Conservation (phyloP, 306 rosid species). For the Glycine tomentella region DNA sequence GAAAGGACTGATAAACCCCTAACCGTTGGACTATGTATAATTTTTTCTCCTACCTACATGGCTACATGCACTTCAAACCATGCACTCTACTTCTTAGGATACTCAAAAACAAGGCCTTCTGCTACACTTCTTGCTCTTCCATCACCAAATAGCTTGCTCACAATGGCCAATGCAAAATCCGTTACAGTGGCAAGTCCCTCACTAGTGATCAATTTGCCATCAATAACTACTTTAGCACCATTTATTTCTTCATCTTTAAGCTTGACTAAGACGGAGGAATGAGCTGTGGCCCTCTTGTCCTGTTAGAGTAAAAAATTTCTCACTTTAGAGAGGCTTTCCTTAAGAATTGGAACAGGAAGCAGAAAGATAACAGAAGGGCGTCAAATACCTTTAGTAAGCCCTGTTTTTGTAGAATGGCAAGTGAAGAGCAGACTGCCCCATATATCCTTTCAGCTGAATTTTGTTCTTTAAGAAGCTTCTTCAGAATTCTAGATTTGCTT, state of each 20-base stretch:
- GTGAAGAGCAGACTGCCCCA: constrained; percentile 85
- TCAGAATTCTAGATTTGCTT: constrained; percentile 75
- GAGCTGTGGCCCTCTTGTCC: constrained; percentile 75
- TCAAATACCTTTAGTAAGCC: constrained; percentile 83
- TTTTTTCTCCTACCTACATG: too few species aligned
- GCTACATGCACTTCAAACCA: too few species aligned
- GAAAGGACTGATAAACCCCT: constrained; percentile 30
- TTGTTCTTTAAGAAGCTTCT: constrained; percentile 85
- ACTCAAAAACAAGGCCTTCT: constrained; percentile 86
- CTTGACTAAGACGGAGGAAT: constrained; percentile 56
- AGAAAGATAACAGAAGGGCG: constrained; percentile 30
- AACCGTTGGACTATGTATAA: neutral
- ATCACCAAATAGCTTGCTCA: constrained; percentile 79
- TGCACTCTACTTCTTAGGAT: constrained; percentile 63
- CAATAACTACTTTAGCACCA: constrained; percentile 76
- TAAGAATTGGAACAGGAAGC: constrained; percentile 22
- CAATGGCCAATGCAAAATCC: constrained; percentile 79
- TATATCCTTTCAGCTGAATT: constrained; percentile 69
- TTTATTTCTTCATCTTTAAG: constrained; percentile 56
- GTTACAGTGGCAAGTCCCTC: constrained; percentile 74
- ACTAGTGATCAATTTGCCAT: constrained; percentile 87
- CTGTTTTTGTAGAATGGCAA: constrained; percentile 67
- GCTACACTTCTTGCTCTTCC: constrained; percentile 97
- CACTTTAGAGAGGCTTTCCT: constrained; percentile 10
- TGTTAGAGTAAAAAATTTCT: constrained; percentile 44